A percentile compares a stretch with the other conserved stretches of the same genome.
Evolutionary conservation across 1,284 basidiomycete species (phyloP).

Genomic region (Coniferiporia weirii): DNA sequence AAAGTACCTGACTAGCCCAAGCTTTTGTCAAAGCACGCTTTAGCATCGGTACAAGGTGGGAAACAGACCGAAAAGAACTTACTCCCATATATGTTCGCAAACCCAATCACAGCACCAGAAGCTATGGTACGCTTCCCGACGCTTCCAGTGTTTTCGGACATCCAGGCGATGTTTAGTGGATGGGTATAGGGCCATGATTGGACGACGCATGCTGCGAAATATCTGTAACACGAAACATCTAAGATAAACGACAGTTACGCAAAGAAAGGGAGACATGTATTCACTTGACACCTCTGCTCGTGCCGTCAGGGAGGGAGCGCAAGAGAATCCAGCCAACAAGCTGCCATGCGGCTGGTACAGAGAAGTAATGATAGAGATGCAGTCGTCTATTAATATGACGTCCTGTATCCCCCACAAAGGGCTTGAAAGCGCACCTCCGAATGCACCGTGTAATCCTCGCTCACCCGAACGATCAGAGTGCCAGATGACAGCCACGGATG

Average conservation of each 20-base stretch:
- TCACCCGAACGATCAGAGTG: slow-evolving; percentile 33
- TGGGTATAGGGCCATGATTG: slow-evolving; percentile 35
- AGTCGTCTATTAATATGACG: too few species aligned
- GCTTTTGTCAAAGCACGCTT: too few species aligned
- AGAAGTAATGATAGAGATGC: background rate
- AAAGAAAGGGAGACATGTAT: background rate
- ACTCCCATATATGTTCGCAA: slow-evolving; percentile 29
- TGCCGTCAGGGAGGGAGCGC: slow-evolving; percentile 27
- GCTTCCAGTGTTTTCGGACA: slow-evolving; percentile 35
- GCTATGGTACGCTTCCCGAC: slow-evolving; percentile 32
- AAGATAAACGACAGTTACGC: background rate
- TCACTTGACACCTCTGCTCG: slow-evolving; percentile 26
- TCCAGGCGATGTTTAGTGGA: slow-evolving; percentile 36
- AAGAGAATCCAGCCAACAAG: slow-evolving; percentile 34
- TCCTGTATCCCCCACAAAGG: background rate
- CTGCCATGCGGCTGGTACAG: slow-evolving; percentile 31
- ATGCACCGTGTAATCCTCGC: slow-evolving; percentile 34
- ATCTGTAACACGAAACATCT: slow-evolving; percentile 19
- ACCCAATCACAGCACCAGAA: slow-evolving; percentile 31
- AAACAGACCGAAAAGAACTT: background rate
- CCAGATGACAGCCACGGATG: slow-evolving; percentile 29
- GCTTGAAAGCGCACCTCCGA: slow-evolving; percentile 26
- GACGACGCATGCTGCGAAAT: slow-evolving; percentile 32
- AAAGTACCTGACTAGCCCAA: too few species aligned
- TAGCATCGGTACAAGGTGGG: too few species aligned